Evolutionary conservation across 2,329 filamentous ascomycete genomes (phyloP), one percentile per base, ranked within the genome.

Genomic region (Microdochium nivale): DNA sequence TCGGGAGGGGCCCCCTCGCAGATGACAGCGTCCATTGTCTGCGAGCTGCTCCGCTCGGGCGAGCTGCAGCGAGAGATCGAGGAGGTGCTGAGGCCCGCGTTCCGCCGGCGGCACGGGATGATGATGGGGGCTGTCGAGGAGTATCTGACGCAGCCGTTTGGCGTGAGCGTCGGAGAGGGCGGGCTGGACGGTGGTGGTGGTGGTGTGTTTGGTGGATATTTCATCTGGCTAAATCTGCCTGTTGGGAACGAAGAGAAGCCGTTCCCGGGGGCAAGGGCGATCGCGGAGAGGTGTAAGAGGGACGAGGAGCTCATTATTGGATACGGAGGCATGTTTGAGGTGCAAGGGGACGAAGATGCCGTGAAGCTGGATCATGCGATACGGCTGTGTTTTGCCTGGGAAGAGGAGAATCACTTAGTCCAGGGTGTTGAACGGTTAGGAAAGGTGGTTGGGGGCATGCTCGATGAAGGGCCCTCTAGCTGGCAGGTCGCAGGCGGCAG

Each of bases 181-280:
- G 35, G 37, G 24, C 23, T 24, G 14, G 49, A 47, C 14, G 67
- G 77, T 51, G 60, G 65, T 1, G 65, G 70, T 51, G 67, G 71
- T 32, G 64, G 71, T 3, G 66, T 84, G 2, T 86, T 84, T 27
- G 90, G 90, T 0, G 90, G 90, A 0, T 96, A 92, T 65, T 96
- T 95, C 65, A 72, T 95, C 48, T 96, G 90, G 90, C 67, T 95
- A 25, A 76, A 74, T 1, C 66, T 95, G 3, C 83, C 84, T 0
- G 55, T 65, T 1, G 65, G 55, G 51, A 46, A 7, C 7, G 46
- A 47, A 3, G n/a, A 37, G 24, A 16, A 27, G 14, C 23, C 24
- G 11, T 30, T 71, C 2, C 69, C 86, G 51, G 72, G 75, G 9
- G 81, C 77, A 33, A 69, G 69, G 30, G 73, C 76, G 8, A 71